A percentile compares a stretch with the other conserved stretches of the same genome.
These are phyloP conservation scores for Cladophialophora carrionii DNA, from an alignment of 2,329 filamentous ascomycete genomes.

Conservation along the genomic window DNA sequence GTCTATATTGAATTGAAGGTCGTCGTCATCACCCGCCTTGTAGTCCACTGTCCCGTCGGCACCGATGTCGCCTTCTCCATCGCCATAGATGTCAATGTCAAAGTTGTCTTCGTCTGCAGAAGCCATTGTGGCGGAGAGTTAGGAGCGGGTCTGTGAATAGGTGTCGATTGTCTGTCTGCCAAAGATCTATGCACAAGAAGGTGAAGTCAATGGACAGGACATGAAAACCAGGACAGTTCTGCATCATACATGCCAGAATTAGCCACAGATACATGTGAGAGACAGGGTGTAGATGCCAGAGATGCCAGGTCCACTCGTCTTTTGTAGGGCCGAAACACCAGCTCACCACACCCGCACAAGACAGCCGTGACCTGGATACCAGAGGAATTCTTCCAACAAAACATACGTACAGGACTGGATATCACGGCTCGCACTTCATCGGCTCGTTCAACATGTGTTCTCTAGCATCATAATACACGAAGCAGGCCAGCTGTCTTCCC, in stretches of 20 bases:
- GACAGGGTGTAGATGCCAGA: conserved; percentile 12
- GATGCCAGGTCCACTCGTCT: conserved; percentile 5
- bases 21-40: conserved; percentile 42
- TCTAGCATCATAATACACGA: conserved; percentile 28
- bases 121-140: conserved; percentile 45
- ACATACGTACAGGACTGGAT: conserved; percentile 32
- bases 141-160: conserved; percentile 9
- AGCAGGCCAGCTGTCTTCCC: conserved; percentile 35
- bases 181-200: conserved; percentile 31
- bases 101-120: conserved; percentile 67
- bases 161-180: conserved; percentile 34
- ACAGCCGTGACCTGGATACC: conserved; percentile 8
- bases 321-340: conserved; percentile 6
- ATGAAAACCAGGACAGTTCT: conserved; percentile 23
- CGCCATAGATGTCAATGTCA: conserved; percentile 72
- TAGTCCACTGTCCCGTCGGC: conserved; percentile 49
- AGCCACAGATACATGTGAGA: conserved; percentile 27
- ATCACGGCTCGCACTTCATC: conserved; percentile 12
- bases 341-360: conserved; percentile 9
- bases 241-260: conserved; percentile 29
- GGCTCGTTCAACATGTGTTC: conserved; percentile 9
- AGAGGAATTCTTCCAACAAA: conserved; percentile 23
- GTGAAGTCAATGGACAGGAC: conserved; percentile 25
- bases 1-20: conserved; percentile 23
- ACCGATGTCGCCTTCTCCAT: conserved; percentile 51